Percentiles rank a stretch among this genome's conserved stretches.
Evolutionary conservation across 768 basidiomycete species (phyloP).

Genomic region (Boletus tomentosulus): DNA sequence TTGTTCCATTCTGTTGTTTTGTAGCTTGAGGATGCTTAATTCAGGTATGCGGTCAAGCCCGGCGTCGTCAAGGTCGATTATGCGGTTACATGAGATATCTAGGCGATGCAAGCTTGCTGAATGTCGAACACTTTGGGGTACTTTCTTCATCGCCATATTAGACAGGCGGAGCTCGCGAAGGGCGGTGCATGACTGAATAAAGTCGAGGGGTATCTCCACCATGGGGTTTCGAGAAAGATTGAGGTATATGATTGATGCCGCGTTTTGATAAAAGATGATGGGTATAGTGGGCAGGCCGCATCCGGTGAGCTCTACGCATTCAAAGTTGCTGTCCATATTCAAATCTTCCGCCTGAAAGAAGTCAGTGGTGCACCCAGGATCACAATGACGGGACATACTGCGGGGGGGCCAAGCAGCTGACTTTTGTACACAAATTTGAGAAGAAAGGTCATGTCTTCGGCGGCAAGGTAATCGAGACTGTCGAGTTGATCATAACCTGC

Average conservation of each 20-base stretch:
- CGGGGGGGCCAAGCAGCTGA: slow-evolving; percentile 55
- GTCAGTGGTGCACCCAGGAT: background rate
- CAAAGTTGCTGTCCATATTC: slow-evolving; percentile 66
- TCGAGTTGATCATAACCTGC: slow-evolving; percentile 86
- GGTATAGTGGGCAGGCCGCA: slow-evolving; percentile 85
- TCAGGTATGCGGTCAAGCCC: slow-evolving; percentile 72
- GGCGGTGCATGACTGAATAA: slow-evolving; percentile 81
- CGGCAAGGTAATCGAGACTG: slow-evolving; percentile 68
- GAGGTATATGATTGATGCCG: slow-evolving; percentile 77
- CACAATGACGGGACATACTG: slow-evolving; percentile 37
- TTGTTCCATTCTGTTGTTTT: slow-evolving; percentile 88
- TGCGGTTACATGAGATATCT: slow-evolving; percentile 89
- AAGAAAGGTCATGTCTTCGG: slow-evolving; percentile 78
- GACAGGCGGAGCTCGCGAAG: slow-evolving; percentile 84
- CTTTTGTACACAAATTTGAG: slow-evolving; percentile 89
- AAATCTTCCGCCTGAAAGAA: slow-evolving; percentile 65
- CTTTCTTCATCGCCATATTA: slow-evolving; percentile 92
- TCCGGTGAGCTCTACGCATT: slow-evolving; percentile 77
- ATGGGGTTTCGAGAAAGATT: slow-evolving; percentile 93
- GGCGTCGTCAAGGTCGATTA: slow-evolving; percentile 84
- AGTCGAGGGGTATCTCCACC: slow-evolving; percentile 94
- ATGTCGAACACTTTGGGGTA: slow-evolving; percentile 80
- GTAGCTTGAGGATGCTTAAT: slow-evolving; percentile 64
- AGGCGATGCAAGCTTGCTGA: slow-evolving; percentile 70
- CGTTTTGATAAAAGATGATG: slow-evolving; percentile 77